phyloP scores from a whole-genome alignment of 441 rosid species.

The Populus hybrid region DNA sequence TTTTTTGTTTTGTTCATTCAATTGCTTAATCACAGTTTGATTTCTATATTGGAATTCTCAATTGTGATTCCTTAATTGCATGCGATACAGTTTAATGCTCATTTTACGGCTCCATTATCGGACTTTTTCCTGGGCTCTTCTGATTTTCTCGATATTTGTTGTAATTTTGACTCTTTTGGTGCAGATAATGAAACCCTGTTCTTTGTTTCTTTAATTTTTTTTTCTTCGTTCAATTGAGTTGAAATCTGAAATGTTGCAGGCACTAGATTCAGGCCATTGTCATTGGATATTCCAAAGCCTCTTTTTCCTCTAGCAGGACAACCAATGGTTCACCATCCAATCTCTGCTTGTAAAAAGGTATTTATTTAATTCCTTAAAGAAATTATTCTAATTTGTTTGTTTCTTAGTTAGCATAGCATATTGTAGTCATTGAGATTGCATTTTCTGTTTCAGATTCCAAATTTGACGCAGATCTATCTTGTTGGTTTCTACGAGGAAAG shows the following conservation, averaged over 20 bases:
- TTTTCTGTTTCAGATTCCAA: slow-evolving; percentile 52
- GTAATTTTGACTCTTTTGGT: slow-evolving; percentile 1
- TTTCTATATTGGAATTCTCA: slow-evolving; percentile 2
- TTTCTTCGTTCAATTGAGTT: not conserved
- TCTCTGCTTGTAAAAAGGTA: slow-evolving; percentile 91
- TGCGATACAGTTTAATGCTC: not conserved
- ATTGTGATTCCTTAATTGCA: not conserved
- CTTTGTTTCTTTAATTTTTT: not conserved
- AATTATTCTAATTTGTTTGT: not conserved
- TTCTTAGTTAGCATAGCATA: slow-evolving; percentile 24
- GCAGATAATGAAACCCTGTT: not conserved
- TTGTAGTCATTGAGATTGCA: slow-evolving; percentile 16
- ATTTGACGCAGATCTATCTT: slow-evolving; percentile 69
- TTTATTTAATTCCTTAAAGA: slow-evolving; percentile 3
- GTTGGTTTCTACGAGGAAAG: slow-evolving; percentile 86
- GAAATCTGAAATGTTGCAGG: slow-evolving; percentile 35
- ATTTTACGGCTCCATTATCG: not conserved
- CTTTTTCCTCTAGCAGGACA: slow-evolving; percentile 87
- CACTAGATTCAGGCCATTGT: slow-evolving; percentile 82
- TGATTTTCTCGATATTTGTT: not conserved
- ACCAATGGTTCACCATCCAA: slow-evolving; percentile 94
- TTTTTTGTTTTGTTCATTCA: not conserved
- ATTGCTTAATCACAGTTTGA: not conserved
- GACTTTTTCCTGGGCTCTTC: not conserved
- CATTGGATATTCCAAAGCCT: slow-evolving; percentile 79